A percentile compares a stretch with the other conserved stretches of the same genome.
phyloP scores from a whole-genome alignment of 2,329 filamentous ascomycete species.

The Aspergillus puulaauensis region DNA sequence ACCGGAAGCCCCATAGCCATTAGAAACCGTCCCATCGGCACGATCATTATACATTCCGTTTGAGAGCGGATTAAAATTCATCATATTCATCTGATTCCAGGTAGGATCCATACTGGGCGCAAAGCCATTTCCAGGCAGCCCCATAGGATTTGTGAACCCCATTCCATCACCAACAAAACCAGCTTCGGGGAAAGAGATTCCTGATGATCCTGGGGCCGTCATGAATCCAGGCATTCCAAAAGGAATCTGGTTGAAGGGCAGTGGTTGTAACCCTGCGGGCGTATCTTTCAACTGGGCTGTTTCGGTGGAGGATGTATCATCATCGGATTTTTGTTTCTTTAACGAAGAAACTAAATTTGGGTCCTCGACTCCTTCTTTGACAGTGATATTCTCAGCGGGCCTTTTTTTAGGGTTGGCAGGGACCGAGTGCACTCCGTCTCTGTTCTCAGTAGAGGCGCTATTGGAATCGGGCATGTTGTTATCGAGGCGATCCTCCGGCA shows the following conservation, averaged over 20 bases:
- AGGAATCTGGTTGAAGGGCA: constrained; percentile 24
- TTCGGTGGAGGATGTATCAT: constrained; percentile 21
- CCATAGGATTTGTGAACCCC: constrained; percentile 44
- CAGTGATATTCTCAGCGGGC: constrained; percentile 69
- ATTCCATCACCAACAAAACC: constrained; percentile 32
- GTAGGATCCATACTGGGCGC: constrained; percentile 33
- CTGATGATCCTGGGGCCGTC: constrained; percentile 30
- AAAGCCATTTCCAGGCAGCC: constrained; percentile 32
- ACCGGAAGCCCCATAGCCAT: constrained; percentile 32
- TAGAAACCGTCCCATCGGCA: constrained; percentile 30
- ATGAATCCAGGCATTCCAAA: constrained; percentile 34
- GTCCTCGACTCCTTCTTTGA: constrained; percentile 53
- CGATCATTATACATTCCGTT: constrained; percentile 37
- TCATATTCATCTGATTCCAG: constrained; percentile 48
- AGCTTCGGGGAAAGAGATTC: constrained; percentile 35
- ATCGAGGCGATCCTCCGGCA: constrained; percentile 24
- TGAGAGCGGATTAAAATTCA: constrained; percentile 37
- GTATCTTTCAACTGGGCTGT: constrained; percentile 15
- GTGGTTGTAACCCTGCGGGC: constrained; percentile 15
- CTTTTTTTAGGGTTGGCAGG: constrained; percentile 68
- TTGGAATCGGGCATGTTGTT: constrained; percentile 18
- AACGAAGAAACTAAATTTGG: constrained; percentile 27
- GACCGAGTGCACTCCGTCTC: constrained; percentile 29
- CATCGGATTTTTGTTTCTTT: constrained; percentile 48
- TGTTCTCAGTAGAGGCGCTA: constrained; percentile 10